Evolutionary conservation across 1,139 yeast genomes (phyloP).

Genomic region (Protomyces pachydermus): DNA sequence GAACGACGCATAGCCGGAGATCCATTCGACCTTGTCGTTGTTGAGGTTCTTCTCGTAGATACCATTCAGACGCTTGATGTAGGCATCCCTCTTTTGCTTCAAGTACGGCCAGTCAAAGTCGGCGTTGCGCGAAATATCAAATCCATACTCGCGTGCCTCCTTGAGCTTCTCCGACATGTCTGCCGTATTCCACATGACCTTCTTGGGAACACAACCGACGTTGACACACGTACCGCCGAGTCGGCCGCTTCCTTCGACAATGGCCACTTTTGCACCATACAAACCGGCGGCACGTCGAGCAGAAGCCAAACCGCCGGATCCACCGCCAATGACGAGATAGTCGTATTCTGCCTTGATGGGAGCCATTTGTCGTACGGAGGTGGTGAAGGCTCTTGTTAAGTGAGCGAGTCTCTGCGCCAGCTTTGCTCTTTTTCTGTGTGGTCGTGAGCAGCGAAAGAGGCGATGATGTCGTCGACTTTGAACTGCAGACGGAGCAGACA

Average conservation of each 20-base stretch:
- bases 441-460: not conserved
- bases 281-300: conserved; percentile 87
- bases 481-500: no score
- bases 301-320: conserved; percentile 98
- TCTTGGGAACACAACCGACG: conserved; percentile 98
- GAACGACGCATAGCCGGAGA: conserved; percentile 86
- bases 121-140: conserved; percentile 50
- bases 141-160: conserved; percentile 78
- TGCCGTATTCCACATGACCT: conserved; percentile 97
- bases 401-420: conserved; percentile 21
- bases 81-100: conserved; percentile 87
- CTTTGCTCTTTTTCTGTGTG: not conserved
- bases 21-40: conserved; percentile 81
- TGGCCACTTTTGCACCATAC: conserved; percentile 80
- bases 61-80: conserved; percentile 78
- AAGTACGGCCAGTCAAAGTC: conserved; percentile 74
- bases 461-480: no score
- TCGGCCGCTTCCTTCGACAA: conserved; percentile 66
- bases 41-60: conserved; percentile 81
- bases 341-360: conserved; percentile 64
- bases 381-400: conserved; percentile 17
- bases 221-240: conserved; percentile 99
- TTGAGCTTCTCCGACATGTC: conserved; percentile 71
- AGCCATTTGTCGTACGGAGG: conserved; percentile 45
- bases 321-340: conserved; percentile 95